Evolutionary conservation across 352 stramenopile genomes (phyloP).

Genomic region (Phytophthora europaea): DNA sequence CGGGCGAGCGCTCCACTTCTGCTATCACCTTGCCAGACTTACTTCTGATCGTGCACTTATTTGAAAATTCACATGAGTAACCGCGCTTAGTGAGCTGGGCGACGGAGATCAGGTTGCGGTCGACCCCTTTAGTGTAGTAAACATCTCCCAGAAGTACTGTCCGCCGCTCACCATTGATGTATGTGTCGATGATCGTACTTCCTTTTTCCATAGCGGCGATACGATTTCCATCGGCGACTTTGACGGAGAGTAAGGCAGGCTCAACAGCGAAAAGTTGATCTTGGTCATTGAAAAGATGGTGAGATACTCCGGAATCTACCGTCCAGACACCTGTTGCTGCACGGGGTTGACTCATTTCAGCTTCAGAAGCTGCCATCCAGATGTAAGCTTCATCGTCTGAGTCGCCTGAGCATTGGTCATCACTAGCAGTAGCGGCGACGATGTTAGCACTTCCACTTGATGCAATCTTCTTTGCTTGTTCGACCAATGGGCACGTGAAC

Average conservation of each 20-base stretch:
- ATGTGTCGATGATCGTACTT: neutral
- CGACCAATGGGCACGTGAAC: neutral
- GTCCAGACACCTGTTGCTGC: neutral
- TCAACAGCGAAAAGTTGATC: neutral
- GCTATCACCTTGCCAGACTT: neutral
- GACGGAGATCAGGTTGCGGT: neutral
- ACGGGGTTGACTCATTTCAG: neutral
- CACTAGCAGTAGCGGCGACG: neutral
- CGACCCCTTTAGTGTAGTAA: neutral
- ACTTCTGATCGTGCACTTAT: neutral
- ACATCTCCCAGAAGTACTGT: neutral
- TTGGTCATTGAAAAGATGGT: neutral
- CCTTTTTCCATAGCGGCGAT: neutral
- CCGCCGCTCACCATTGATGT: neutral
- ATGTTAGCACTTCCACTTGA: neutral
- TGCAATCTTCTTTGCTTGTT: constrained; percentile 2
- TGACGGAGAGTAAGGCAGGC: neutral
- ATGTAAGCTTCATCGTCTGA: constrained; percentile 2
- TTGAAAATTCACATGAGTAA: neutral
- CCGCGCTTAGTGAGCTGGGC: neutral
- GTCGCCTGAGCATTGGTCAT: neutral
- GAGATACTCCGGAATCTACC: neutral
- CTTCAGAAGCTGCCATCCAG: neutral
- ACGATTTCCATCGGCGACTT: neutral
- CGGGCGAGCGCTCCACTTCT: neutral